Conservation (phyloP, 192 early-diverging fungal species). For the Helicostylum pulchrum region DNA sequence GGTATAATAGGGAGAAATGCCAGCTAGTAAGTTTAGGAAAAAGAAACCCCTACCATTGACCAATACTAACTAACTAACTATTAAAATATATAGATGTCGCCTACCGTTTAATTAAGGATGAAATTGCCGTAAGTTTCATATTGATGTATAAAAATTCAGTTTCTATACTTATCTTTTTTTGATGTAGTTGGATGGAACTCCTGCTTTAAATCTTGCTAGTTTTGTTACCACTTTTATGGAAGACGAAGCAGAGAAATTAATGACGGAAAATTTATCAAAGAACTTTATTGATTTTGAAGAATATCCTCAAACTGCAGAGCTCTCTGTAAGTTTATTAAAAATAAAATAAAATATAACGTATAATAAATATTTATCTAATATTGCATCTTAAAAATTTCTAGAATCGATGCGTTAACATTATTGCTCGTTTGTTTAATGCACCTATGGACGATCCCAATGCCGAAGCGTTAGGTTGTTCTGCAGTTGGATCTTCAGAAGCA, state of each 20-base stretch:
- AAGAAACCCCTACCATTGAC: not conserved
- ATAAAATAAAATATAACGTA: not conserved
- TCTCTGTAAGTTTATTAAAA: conserved; percentile 28
- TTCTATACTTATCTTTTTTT: not conserved
- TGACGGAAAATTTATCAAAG: conserved; percentile 70
- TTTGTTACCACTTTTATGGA: conserved; percentile 66
- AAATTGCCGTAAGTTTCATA: conserved; percentile 23
- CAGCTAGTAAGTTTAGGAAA: conserved; percentile 18
- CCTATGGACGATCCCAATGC: conserved; percentile 33
- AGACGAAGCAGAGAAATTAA: conserved; percentile 75
- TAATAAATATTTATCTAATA: not conserved
- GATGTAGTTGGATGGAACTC: conserved; percentile 68
- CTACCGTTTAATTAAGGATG: conserved; percentile 38
- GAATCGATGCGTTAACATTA: conserved; percentile 44
- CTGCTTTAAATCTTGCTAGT: conserved; percentile 71
- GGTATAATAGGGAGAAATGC: conserved; percentile 27
- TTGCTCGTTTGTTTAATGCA: conserved; percentile 39
- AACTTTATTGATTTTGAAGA: conserved; percentile 62
- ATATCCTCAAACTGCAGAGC: conserved; percentile 41
- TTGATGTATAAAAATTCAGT: not conserved
- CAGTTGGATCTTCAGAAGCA: conserved; percentile 79
- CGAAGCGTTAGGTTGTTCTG: conserved; percentile 62
- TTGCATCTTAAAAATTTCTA: not conserved
- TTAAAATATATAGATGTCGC: conserved; percentile 21
- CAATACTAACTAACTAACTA: not conserved